Base-by-base conservation (phyloP, 495 filamentous ascomycete genomes). In the Eremomyces bilateralis region DNA sequence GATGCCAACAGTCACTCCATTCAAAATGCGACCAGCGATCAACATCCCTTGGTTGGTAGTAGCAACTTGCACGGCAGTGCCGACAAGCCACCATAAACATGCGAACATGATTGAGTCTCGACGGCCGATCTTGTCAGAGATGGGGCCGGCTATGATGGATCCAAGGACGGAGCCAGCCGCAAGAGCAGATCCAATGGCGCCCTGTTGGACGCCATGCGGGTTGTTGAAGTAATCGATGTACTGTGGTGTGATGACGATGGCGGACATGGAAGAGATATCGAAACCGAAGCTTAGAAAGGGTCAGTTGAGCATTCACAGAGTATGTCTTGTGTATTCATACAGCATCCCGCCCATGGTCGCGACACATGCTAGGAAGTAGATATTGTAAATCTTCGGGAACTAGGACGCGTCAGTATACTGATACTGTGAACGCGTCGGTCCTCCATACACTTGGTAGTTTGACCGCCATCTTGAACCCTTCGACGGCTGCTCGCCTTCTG, bases 1-100 rank as follows among this genome's bases (percentile, higher is more conserved):
- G 40, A 81, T 71, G 38, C 75, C 76, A 35, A 81, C 74, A 29
- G 67, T 67, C 27, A 81, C 57, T 36, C 78, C 75, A 45, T 76
- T 80, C 28, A 82, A 51, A 10, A 80, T 60, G 13, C 76, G 69
- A 3, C 77, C 77, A 16, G 66, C 73, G 24, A 81, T 71, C 0
- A 83, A 56, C 43, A 70, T 64, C 17, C 65, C 71, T 6, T 65
- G 52, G 36, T 65, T 64, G 28, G 68, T 64, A 12, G 61, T 65
- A 16, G 68, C 57, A 32, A 68, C 68, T 51, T 80, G 74, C 12
- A 81, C 53, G 13, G 72, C 59, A 0, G 76, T 74, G 2, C 76
- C 76, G 24, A 71, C 53, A 16, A 83, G 60, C 76, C 76, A 81
- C 44, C 67, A 71, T 5, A 77, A 29, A 40, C 70, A 80, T 8